These are phyloP conservation scores for Fusarium beomiforme DNA, from an alignment of 2,329 filamentous ascomycete genomes.

Conservation along the genomic window DNA sequence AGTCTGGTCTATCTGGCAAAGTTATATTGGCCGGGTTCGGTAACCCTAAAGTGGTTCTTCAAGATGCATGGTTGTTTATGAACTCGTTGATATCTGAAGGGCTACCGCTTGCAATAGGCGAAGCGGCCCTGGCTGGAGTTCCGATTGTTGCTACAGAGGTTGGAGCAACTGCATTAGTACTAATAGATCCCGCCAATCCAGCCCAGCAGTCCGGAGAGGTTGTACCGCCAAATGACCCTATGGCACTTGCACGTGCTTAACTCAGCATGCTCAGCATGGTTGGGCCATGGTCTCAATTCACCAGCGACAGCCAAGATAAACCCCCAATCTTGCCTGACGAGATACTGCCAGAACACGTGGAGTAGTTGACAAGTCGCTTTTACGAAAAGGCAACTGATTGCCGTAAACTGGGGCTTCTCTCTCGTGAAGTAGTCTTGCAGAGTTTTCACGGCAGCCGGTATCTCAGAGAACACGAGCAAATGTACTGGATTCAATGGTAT, in stretches of 20 bases:
- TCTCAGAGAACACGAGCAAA: slow-evolving; percentile 32
- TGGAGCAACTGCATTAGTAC: slow-evolving; percentile 28
- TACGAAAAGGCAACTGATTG: slow-evolving; percentile 20
- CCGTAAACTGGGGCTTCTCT: slow-evolving; percentile 25
- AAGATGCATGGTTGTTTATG: slow-evolving; percentile 38
- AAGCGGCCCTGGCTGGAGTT: slow-evolving; percentile 30
- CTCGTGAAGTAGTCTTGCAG: slow-evolving; percentile 25
- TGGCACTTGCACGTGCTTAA: slow-evolving; percentile 30
- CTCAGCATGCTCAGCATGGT: slow-evolving; percentile 33
- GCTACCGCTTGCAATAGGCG: slow-evolving; percentile 31
- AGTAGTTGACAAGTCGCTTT: slow-evolving; percentile 27
- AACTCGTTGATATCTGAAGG: slow-evolving; percentile 36
- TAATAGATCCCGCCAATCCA: slow-evolving; percentile 29
- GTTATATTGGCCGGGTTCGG: slow-evolving; percentile 32
- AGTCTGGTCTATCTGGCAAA: slow-evolving; percentile 13
- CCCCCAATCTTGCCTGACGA: slow-evolving; percentile 17
- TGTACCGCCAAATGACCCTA: slow-evolving; percentile 30
- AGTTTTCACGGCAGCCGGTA: slow-evolving; percentile 35
- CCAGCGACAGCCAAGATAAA: neutral
- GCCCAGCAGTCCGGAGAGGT: slow-evolving; percentile 34
- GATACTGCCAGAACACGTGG: slow-evolving; percentile 18
- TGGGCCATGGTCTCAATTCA: slow-evolving; percentile 32
- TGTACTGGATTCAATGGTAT: slow-evolving; percentile 39
- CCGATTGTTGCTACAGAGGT: slow-evolving; percentile 35
- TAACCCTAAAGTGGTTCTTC: slow-evolving; percentile 27